phyloP scores from a whole-genome alignment of 371 early-diverging fungal genomes.

The Rhizopus stolonifer region DNA sequence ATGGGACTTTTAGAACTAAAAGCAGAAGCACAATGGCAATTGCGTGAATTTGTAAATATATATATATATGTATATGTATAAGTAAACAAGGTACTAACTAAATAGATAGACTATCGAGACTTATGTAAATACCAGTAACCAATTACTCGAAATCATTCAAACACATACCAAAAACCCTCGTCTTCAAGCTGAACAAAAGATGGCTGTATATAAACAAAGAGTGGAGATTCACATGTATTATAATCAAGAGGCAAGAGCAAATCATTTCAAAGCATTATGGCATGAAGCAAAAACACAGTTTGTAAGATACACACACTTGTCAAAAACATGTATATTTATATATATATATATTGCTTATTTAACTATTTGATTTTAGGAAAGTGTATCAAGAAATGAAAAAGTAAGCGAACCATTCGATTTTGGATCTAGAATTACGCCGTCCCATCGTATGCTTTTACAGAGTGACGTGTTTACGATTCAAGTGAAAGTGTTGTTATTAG shows the following conservation, averaged over 20 bases:
- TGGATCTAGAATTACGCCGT: constrained; percentile 1
- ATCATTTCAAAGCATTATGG: constrained; percentile 3
- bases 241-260: constrained; percentile 5
- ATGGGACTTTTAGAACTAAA: constrained; percentile 17
- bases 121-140: constrained; percentile 9
- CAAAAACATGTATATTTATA: background rate
- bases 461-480: background rate
- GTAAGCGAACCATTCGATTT: background rate
- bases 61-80: background rate
- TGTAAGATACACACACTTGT: background rate
- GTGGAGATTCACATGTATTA: constrained; percentile 2
- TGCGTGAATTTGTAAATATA: constrained; percentile 13
- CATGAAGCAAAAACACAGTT: constrained; percentile 5
- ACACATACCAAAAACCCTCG: background rate
- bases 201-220: background rate
- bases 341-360: background rate
- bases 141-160: constrained; percentile 1
- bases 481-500: background rate
- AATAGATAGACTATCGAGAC: constrained; percentile 3
- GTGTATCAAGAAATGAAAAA: no score
- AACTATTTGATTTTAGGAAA: no score
- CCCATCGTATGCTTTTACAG: background rate
- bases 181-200: background rate
- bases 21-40: constrained; percentile 19
- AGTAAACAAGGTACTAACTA: background rate